These are phyloP conservation scores for Diplodia scrobiculata DNA, from an alignment of 2,329 filamentous ascomycete species.

Conservation along the genomic window DNA sequence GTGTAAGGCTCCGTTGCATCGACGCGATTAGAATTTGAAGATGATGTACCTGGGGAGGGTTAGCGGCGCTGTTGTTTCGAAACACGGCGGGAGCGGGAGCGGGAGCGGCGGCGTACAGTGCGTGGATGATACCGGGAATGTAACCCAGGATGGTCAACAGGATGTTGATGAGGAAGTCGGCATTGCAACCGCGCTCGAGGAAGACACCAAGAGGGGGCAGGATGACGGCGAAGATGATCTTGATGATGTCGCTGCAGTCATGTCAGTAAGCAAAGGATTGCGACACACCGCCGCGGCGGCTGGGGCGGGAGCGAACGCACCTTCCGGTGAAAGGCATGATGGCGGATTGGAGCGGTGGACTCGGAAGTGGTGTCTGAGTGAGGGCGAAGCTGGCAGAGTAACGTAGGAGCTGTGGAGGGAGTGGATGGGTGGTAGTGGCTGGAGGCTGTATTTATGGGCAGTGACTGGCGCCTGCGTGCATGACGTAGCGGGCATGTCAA, in stretches of 20 bases:
- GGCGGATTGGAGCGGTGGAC: conserved; percentile 33
- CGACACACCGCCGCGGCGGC: neutral
- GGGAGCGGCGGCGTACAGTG: conserved; percentile 65
- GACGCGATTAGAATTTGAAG: conserved; percentile 70
- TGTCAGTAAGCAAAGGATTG: conserved; percentile 21
- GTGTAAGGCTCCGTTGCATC: neutral
- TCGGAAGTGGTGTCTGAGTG: neutral
- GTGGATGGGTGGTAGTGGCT: conserved; percentile 1
- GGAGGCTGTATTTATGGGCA: conserved; percentile 16
- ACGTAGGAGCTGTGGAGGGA: neutral
- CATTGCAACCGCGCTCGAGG: conserved; percentile 86
- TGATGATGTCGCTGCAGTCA: conserved; percentile 67
- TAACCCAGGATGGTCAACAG: conserved; percentile 65
- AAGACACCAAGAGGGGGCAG: conserved; percentile 90
- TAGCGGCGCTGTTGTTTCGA: neutral
- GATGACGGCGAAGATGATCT: conserved; percentile 85
- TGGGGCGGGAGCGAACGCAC: conserved; percentile 43
- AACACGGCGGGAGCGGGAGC: neutral
- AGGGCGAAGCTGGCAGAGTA: neutral
- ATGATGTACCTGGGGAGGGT: conserved; percentile 69
- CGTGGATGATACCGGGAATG: conserved; percentile 87
- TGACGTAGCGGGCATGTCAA: conserved; percentile 20
- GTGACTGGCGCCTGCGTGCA: conserved; percentile 6
- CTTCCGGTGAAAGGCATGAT: conserved; percentile 64
- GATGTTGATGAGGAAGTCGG: conserved; percentile 90